Percentiles rank a stretch among this genome's conserved stretches.
Evolutionary conservation across 2,329 filamentous ascomycete genomes (phyloP).

Genomic region (Venturia pyrina): DNA sequence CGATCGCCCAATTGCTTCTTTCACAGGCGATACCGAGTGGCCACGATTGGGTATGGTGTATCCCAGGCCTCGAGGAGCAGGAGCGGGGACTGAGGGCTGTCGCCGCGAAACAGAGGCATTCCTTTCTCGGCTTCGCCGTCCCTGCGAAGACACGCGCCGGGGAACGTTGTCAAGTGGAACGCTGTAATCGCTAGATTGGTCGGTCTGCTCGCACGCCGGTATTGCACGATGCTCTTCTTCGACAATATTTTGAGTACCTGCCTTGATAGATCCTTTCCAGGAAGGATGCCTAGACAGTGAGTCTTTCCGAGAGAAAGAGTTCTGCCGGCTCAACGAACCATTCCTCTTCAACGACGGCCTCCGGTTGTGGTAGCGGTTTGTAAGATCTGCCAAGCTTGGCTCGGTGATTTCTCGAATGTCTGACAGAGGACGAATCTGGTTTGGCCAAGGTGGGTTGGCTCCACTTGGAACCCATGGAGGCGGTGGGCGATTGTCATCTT

Average conservation of each 20-base stretch:
- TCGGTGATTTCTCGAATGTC: slow-evolving; percentile 42
- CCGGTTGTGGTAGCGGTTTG: slow-evolving; percentile 19
- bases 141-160: slow-evolving; percentile 35
- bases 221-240: slow-evolving; percentile 13
- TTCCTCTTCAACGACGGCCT: slow-evolving; percentile 15
- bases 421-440: slow-evolving; percentile 34
- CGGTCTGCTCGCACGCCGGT: slow-evolving; percentile 8
- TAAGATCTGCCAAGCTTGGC: slow-evolving; percentile 33
- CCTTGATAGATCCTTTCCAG: slow-evolving; percentile 1
- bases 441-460: slow-evolving; percentile 17
- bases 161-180: slow-evolving; percentile 36
- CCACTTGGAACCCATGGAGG: slow-evolving; percentile 7
- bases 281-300: neutral
- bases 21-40: slow-evolving; percentile 39
- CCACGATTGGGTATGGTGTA: slow-evolving; percentile 35
- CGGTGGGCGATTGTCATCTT: slow-evolving; percentile 5
- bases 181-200: slow-evolving; percentile 19
- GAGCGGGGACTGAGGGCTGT: slow-evolving; percentile 16
- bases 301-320: neutral
- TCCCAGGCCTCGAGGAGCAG: slow-evolving; percentile 20
- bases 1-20: slow-evolving; percentile 29
- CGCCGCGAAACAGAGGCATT: slow-evolving; percentile 14
- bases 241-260: slow-evolving; percentile 11
- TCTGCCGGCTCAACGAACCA: slow-evolving; percentile 17
- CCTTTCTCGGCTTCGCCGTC: slow-evolving; percentile 17